Percentiles rank a stretch among this genome's conserved stretches.
Evolutionary conservation across 768 basidiomycete species (phyloP).

Genomic region (Epithele typhae): DNA sequence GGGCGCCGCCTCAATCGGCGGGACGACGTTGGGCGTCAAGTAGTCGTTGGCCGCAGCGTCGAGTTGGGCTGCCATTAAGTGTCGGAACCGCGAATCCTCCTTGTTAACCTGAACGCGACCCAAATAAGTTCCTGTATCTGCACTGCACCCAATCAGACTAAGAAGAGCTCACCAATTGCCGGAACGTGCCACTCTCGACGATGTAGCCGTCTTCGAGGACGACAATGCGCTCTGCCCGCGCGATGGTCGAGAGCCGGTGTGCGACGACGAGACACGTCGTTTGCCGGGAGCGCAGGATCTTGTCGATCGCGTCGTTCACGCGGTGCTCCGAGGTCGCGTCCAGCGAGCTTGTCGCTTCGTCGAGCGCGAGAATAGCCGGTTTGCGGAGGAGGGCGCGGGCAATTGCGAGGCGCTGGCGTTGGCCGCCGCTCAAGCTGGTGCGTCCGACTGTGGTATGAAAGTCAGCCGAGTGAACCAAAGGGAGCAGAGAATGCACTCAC

Average conservation of each 20-base stretch:
- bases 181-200: conserved; percentile 78
- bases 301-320: conserved; percentile 89
- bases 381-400: conserved; percentile 86
- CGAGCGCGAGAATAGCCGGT: conserved; percentile 82
- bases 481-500: conserved; percentile 39
- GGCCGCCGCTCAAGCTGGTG: conserved; percentile 71
- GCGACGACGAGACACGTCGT: conserved; percentile 90
- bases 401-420: conserved; percentile 77
- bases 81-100: conserved; percentile 74
- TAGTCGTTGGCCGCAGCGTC: conserved; percentile 37
- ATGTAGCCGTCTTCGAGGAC: conserved; percentile 86
- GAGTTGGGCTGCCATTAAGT: conserved; percentile 87
- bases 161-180: conserved; percentile 53
- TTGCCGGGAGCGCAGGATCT: conserved; percentile 70
- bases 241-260: conserved; percentile 86
- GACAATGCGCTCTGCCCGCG: conserved; percentile 83
- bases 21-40: no score
- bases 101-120: conserved; percentile 64
- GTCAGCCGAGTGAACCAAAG: background rate
- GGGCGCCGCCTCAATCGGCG: no score
- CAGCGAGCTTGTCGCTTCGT: conserved; percentile 86
- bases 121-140: no score
- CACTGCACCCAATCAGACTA: background rate
- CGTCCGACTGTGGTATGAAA: conserved; percentile 48
- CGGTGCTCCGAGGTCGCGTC: conserved; percentile 87